Percentiles rank a stretch among this genome's conserved stretches.
Conservation (phyloP, 768 basidiomycete species). For the Tulasnella sp. region DNA sequence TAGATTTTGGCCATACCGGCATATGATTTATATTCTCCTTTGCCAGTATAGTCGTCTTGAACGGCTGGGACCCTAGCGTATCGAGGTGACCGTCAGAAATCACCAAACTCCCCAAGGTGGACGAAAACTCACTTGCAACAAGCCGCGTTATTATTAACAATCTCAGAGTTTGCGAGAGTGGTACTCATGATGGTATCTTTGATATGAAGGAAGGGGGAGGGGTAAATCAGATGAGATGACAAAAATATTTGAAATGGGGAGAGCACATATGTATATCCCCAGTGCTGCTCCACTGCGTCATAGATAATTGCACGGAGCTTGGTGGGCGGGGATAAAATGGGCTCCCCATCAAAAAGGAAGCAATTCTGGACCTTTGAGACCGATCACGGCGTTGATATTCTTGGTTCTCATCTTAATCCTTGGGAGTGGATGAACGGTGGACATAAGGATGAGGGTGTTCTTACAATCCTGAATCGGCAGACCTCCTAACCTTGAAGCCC, state of each 20-base stretch:
- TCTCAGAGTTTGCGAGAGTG: background rate
- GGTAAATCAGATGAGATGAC: too few relatives aligned
- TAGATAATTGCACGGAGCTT: background rate
- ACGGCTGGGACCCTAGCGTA: constrained; percentile 52
- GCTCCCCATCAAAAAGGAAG: background rate
- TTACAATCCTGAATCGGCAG: background rate
- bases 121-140: constrained; percentile 23
- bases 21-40: constrained; percentile 54
- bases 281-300: background rate
- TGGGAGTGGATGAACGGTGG: background rate
- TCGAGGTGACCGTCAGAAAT: background rate
- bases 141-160: constrained; percentile 13
- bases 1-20: constrained; percentile 52
- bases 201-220: background rate
- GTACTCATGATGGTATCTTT: background rate
- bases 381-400: background rate
- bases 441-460: background rate
- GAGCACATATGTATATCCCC: background rate
- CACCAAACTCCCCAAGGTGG: background rate
- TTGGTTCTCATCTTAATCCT: background rate
- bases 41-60: constrained; percentile 55
- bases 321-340: background rate
- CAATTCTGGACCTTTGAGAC: background rate
- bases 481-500: too few relatives aligned
- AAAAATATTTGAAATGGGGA: background rate